A percentile compares a stretch with the other conserved stretches of the same genome.
Conservation (phyloP, 768 basidiomycete genomes). For the Russula sp. region DNA sequence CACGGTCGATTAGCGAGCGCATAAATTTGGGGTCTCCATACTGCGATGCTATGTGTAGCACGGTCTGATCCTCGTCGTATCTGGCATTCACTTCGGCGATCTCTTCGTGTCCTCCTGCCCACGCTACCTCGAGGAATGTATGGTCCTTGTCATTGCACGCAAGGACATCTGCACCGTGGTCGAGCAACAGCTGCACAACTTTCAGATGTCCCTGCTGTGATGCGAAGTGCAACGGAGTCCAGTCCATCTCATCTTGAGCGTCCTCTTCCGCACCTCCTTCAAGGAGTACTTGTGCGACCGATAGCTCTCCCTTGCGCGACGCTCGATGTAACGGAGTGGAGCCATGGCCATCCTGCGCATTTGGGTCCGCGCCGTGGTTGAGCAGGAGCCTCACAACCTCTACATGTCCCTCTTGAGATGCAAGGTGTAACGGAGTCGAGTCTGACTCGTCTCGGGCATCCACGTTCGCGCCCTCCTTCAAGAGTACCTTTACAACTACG, state of each 20-base stretch:
- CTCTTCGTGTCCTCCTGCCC: neutral
- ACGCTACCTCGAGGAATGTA: neutral
- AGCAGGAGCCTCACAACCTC: too few relatives aligned
- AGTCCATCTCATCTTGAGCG: neutral
- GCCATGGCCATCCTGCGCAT: too few relatives aligned
- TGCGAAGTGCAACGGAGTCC: neutral
- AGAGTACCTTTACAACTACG: too few relatives aligned
- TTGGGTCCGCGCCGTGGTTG: too few relatives aligned
- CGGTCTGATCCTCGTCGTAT: neutral
- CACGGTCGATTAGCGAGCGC: neutral
- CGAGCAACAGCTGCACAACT: neutral
- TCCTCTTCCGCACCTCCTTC: neutral
- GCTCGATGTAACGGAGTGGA: too few relatives aligned
- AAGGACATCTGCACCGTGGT: neutral
- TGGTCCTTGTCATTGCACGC: neutral
- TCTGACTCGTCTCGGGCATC: too few relatives aligned
- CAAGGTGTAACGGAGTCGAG: too few relatives aligned
- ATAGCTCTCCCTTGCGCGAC: neutral
- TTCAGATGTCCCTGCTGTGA: neutral
- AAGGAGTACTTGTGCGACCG: neutral
- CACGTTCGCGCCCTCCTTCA: too few relatives aligned
- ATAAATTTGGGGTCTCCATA: neutral
- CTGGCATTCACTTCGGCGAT: neutral
- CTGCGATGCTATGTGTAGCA: neutral
- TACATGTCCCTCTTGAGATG: too few relatives aligned